A percentile compares a stretch with the other conserved stretches of the same genome.
These are phyloP conservation scores for Pestalotiopsis sp. DNA, from an alignment of 2,329 filamentous ascomycete genomes.

Conservation along the genomic window DNA sequence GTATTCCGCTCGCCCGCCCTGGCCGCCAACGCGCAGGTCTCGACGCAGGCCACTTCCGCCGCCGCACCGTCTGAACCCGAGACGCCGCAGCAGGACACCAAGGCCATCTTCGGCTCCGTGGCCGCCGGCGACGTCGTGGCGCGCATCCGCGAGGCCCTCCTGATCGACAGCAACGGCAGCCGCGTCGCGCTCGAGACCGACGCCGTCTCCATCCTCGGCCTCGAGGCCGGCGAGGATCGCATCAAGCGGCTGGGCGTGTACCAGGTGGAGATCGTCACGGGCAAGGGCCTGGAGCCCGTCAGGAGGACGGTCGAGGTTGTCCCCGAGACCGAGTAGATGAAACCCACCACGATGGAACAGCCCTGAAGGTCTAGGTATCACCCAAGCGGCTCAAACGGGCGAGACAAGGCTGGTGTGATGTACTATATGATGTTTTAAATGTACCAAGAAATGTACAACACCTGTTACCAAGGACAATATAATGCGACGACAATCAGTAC, in stretches of 20 bases:
- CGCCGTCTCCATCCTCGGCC: slow-evolving; percentile 34
- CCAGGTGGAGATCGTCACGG: slow-evolving; percentile 37
- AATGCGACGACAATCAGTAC: background rate
- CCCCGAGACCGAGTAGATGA: slow-evolving; percentile 22
- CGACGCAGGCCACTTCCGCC: slow-evolving; percentile 12
- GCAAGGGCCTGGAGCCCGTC: slow-evolving; percentile 31
- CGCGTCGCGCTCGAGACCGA: slow-evolving; percentile 36
- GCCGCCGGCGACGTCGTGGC: slow-evolving; percentile 37
- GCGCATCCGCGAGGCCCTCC: slow-evolving; percentile 34
- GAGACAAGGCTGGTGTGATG: background rate
- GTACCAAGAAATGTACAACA: background rate
- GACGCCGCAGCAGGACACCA: slow-evolving; percentile 13
- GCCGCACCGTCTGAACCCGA: background rate
- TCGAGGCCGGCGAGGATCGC: slow-evolving; percentile 35
- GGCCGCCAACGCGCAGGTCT: slow-evolving; percentile 22
- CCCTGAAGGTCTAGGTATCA: background rate
- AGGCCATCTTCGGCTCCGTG: slow-evolving; percentile 45
- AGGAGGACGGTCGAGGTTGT: slow-evolving; percentile 35
- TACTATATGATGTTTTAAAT: background rate
- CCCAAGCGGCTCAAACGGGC: background rate
- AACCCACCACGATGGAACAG: background rate
- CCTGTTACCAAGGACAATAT: background rate
- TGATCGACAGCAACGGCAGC: slow-evolving; percentile 32
- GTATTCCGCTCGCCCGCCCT: slow-evolving; percentile 28
- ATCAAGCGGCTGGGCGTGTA: slow-evolving; percentile 43